phyloP scores from a whole-genome alignment of 2,329 filamentous ascomycete genomes.

The Pestalotiopsis fici region DNA sequence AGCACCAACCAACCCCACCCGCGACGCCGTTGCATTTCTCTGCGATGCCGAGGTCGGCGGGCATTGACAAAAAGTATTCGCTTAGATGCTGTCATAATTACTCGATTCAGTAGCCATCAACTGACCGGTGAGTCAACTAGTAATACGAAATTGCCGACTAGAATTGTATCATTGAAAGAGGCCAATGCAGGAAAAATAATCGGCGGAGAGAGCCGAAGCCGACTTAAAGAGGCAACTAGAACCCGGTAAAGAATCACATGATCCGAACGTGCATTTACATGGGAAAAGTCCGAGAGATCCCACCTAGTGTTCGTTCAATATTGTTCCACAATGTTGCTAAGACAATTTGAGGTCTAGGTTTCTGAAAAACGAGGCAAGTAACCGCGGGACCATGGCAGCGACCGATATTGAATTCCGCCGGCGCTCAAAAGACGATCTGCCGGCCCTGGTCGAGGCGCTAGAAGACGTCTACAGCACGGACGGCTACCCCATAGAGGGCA shows the following conservation, averaged over 20 bases:
- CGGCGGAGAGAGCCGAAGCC: background rate
- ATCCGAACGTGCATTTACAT: background rate
- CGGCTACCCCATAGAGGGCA: conserved; percentile 20
- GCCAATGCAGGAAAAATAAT: background rate
- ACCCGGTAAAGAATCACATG: background rate
- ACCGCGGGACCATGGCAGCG: background rate
- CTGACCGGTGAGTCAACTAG: background rate
- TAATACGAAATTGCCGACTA: background rate
- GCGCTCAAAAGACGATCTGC: conserved; percentile 14
- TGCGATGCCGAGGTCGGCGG: background rate
- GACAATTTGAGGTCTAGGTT: background rate
- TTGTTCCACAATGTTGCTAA: background rate
- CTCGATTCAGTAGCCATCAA: background rate
- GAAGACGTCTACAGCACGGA: conserved; percentile 15
- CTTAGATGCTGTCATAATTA: background rate
- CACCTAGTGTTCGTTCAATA: background rate
- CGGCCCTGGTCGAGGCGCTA: conserved; percentile 16
- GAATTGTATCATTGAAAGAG: background rate
- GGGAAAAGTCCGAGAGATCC: background rate
- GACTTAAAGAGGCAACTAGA: background rate
- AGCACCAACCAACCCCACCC: background rate
- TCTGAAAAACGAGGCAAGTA: background rate
- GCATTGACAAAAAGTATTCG: background rate
- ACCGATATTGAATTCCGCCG: conserved; percentile 13
- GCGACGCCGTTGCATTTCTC: background rate